Percentiles rank a stretch among this genome's conserved stretches.
Conservation (phyloP, 345 rosid genomes). For the Xanthoceras sorbifolium region DNA sequence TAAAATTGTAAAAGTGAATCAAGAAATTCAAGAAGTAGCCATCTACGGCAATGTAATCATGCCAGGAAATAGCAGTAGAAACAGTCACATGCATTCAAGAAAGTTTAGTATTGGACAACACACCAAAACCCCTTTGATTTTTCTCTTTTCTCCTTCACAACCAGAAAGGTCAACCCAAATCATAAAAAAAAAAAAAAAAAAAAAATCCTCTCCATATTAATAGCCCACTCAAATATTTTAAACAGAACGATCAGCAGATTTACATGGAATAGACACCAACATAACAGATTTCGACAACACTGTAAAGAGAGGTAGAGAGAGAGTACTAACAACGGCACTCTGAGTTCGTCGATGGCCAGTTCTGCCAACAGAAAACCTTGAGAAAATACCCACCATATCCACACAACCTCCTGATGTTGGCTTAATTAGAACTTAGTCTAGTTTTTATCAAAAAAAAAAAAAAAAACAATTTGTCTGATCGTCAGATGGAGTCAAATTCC, state of each 20-base stretch:
- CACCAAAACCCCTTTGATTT: no score
- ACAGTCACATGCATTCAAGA: conserved; percentile 4
- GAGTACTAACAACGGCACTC: conserved; percentile 70
- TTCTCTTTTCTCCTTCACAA: background rate
- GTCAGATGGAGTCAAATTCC: background rate
- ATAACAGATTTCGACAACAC: background rate
- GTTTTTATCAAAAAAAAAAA: no score
- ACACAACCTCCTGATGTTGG: conserved; percentile 13
- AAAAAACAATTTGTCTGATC: no score
- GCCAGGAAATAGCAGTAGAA: background rate
- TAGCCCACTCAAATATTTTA: background rate
- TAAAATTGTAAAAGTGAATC: background rate
- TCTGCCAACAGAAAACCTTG: conserved; percentile 76
- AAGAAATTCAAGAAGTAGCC: background rate
- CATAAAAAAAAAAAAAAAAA: conserved; percentile 1
- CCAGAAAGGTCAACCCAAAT: background rate
- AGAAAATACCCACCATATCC: conserved; percentile 87
- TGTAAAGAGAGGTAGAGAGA: background rate
- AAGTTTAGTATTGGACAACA: background rate
- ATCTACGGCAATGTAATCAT: background rate
- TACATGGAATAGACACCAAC: conserved; percentile 1
- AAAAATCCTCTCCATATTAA: background rate
- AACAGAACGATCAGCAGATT: background rate
- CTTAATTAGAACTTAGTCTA: conserved; percentile 7
- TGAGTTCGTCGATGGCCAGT: conserved; percentile 81